Evolutionary conservation across 495 filamentous ascomycete species (phyloP).

Genomic region (Pyrenula massariospora): DNA sequence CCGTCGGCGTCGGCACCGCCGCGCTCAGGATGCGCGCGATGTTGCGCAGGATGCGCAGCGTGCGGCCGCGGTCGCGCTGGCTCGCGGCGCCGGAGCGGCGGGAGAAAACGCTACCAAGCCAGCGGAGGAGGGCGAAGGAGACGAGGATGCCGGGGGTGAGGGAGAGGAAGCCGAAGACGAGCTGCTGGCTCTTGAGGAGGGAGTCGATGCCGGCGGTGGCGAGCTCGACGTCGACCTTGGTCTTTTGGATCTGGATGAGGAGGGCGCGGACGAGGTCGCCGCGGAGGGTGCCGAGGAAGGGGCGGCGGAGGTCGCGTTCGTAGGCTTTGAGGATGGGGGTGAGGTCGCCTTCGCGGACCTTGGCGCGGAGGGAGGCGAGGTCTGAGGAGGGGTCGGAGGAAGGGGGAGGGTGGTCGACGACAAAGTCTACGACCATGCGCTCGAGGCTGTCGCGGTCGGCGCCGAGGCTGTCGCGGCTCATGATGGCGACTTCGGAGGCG

Average conservation of each 20-base stretch:
- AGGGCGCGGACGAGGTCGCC: conserved; percentile 86
- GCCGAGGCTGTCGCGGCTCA: conserved; percentile 81
- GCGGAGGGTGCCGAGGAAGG: conserved; percentile 64
- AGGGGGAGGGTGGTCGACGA: conserved; percentile 56
- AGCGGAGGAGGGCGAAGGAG: conserved; percentile 60
- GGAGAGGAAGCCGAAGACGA: conserved; percentile 92
- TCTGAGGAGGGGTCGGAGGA: conserved; percentile 36
- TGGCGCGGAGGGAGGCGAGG: conserved; percentile 56
- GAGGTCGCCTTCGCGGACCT: conserved; percentile 82
- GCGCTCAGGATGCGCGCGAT: conserved; percentile 71
- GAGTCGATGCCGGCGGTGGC: conserved; percentile 90
- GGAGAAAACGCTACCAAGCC: conserved; percentile 54
- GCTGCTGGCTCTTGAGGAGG: conserved; percentile 86
- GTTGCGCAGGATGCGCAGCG: conserved; percentile 65
- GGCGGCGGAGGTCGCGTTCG: conserved; percentile 70
- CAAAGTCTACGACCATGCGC: conserved; percentile 96
- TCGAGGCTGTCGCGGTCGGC: conserved; percentile 86
- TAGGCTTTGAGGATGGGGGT: conserved; percentile 85
- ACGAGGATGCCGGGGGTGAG: conserved; percentile 84
- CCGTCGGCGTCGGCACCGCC: conserved; percentile 48
- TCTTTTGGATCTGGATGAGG: conserved; percentile 95
- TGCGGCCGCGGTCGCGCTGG: conserved; percentile 47
- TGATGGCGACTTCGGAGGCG: conserved; percentile 84
- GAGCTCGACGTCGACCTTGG: conserved; percentile 94
- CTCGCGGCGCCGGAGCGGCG: conserved; percentile 51